Evolutionary conservation across 352 stramenopile species (phyloP).

Genomic region (Globisporangium nunn): DNA sequence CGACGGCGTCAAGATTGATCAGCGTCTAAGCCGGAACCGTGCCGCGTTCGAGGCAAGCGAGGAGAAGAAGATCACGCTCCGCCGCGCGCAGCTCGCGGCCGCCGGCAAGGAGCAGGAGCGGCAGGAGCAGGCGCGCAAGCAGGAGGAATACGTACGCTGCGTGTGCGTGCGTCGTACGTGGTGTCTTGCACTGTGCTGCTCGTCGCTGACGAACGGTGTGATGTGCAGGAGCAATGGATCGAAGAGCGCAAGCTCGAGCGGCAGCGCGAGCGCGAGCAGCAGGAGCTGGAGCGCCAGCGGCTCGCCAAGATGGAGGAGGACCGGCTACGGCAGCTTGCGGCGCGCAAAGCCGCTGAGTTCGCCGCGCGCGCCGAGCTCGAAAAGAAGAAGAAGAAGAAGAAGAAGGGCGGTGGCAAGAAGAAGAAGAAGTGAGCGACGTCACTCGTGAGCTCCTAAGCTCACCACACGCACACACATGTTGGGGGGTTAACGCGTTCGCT

Average conservation of each 20-base stretch:
- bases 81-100: conserved; percentile 40
- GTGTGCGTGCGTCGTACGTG: background rate
- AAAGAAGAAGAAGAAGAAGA: conserved; percentile 80
- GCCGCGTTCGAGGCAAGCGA: conserved; percentile 31
- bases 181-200: too few relatives aligned
- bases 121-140: conserved; percentile 38
- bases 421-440: conserved; percentile 15
- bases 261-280: conserved; percentile 29
- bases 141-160: conserved; percentile 44
- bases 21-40: conserved; percentile 47
- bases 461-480: background rate
- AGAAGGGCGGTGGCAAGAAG: conserved; percentile 36
- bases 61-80: conserved; percentile 32
- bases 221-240: conserved; percentile 59
- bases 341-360: conserved; percentile 65
- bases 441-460: background rate
- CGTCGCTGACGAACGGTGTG: conserved; percentile 2
- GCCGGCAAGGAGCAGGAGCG: conserved; percentile 41
- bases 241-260: conserved; percentile 63
- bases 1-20: conserved; percentile 44
- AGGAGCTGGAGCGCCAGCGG: conserved; percentile 48
- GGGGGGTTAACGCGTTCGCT: background rate
- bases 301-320: conserved; percentile 55
- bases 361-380: conserved; percentile 66
- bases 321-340: conserved; percentile 52